Evolutionary conservation across 192 early-diverging fungal genomes (phyloP).

Genomic region (Backusella mclennaniae): DNA sequence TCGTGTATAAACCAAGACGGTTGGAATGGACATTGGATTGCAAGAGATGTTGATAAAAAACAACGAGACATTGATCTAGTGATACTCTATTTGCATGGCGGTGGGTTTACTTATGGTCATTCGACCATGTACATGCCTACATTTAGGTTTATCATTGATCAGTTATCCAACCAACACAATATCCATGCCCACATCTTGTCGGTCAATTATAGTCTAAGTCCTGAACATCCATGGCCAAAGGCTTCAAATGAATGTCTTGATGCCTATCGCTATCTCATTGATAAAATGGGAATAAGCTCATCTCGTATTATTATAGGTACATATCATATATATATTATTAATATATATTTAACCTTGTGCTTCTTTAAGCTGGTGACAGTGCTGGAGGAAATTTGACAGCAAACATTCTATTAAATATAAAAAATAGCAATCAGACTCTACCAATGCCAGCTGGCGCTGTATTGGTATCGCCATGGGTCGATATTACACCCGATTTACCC

Average conservation of each 20-base stretch:
- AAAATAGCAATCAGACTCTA: not conserved
- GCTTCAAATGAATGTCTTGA: not conserved
- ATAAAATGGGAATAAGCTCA: not conserved
- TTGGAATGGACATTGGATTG: not conserved
- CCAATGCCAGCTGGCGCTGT: constrained; percentile 13
- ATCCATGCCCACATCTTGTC: constrained; percentile 4
- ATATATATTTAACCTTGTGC: not conserved
- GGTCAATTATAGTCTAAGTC: not conserved
- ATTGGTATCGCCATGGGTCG: constrained; percentile 12
- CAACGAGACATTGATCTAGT: not conserved
- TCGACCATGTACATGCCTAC: constrained; percentile 9
- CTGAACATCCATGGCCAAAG: constrained; percentile 12
- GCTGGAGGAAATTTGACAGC: constrained; percentile 17
- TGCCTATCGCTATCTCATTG: constrained; percentile 8
- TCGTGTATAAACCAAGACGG: not conserved
- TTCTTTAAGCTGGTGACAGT: constrained; percentile 10
- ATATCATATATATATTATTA: not conserved
- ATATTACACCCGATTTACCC: not conserved
- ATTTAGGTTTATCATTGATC: not conserved
- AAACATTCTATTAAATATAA: not conserved
- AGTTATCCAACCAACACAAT: not conserved
- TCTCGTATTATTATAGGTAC: not conserved
- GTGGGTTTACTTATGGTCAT: constrained; percentile 14
- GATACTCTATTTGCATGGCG: not conserved
- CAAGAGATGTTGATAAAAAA: not conserved